Base-by-base conservation (phyloP, 1,284 basidiomycete species). In the Tranzscheliella williamsii region DNA sequence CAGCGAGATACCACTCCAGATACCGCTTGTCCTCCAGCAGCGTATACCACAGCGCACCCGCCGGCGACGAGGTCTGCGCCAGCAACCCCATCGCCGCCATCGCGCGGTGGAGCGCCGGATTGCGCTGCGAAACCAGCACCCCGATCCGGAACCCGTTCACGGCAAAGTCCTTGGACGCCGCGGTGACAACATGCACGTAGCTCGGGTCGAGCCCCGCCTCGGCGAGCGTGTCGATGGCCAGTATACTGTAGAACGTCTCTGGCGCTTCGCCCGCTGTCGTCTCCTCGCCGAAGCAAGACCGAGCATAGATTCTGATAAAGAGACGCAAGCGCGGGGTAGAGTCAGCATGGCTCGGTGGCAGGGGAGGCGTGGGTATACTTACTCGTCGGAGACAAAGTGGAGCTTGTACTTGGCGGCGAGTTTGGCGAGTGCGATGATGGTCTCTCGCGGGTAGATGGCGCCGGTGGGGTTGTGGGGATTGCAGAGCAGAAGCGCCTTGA, bases 391-490 rank as follows among this genome's bases (percentile, higher is more conserved):
- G 1, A 73, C 61, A 15, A 73, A 51, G 38, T 73, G 70, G 5
- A 73, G 47, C 17, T 52, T 29, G 34, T 71, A 38, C 42, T 65
- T 61, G 11, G 48, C 66, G 1, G 68, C 66, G 13, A 73, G 40
- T n/a, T 37, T 42, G 27, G 55, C 62, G 7, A 73, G 51, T 2
- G 23, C 55, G 12, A 73, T 30, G 15, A 69, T 37, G 13, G 63
- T 66, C 6, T 53, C 43, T 3, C 70, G 44, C 2, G 70, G 57
- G 18, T 65, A 60, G 37, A 72, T 61, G 13, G 48, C 67, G 3
- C 70, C 70, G 6, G 65, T 65, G 5, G 57, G 65, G 21, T 68
- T 68, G 48, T 72, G 68, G 13, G 70, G 70, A 31, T 72, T 72
- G 63, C 68, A 70, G 30, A 71, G 24, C 6, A 72, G 43, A 8